Evolutionary conservation across 78 protist species (phyloP), one percentile per base, ranked within the genome.

Genomic region (Dictyostelium intermedium): DNA sequence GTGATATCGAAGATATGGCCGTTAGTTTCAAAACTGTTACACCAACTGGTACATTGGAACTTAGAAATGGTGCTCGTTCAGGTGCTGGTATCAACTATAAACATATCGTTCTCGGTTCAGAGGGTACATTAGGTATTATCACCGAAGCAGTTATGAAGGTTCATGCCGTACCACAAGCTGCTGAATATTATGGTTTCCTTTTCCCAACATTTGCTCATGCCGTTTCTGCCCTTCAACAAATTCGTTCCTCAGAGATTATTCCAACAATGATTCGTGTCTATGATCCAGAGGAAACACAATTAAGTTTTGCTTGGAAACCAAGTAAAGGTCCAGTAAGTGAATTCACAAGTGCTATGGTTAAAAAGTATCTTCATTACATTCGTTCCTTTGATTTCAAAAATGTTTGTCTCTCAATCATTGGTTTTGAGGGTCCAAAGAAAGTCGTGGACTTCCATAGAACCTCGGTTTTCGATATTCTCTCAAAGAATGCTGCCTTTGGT

Each of bases 1-100:
- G 98, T 32, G 96, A 97, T 76, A 97, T 97, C 25, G 98, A 97
- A 70, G 97, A 97, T 83, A 94, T 97, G 87, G 35, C 95, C n/a
- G 89, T 97, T 13, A 39, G 83, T 35, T 74, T 96, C 73, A 97
- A 76, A 84, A 85, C 96, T 53, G 98, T 96, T 25, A 97, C 98
- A 50, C 96, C 98, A 43, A 74, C 85, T 18, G 98, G 98, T 27
- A 97, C 97, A 3, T 47, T 97, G 27, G 96, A 89, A n/a, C 47
- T 89, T 13, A 87, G 91, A 94, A 93, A 87, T 61, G 83, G 84
- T 34, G 91, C 95, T 73, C 30, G 79, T 30, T 86, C 91, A 63
- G 99, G 98, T 16, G 97, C 97, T 2, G 97, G 96, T 86, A 79
- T 98, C 60, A 92, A 98, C 56, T 89, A 80, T 70, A 89, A 89